Evolutionary conservation across 495 filamentous ascomycete genomes (phyloP), one percentile per base, ranked within the genome.

Genomic region (Pseudomonodictys pantanalensis): DNA sequence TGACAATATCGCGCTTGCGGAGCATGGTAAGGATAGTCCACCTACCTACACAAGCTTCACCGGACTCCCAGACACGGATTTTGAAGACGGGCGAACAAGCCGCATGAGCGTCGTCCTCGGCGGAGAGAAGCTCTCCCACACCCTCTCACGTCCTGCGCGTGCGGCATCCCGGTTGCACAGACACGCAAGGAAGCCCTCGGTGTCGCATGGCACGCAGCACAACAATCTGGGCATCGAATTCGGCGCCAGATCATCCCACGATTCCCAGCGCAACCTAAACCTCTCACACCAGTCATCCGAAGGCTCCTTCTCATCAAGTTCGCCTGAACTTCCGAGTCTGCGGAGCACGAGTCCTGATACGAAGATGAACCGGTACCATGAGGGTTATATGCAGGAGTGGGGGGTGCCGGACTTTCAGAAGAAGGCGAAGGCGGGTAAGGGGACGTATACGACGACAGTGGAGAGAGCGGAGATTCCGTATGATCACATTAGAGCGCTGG

Each of bases 401-500:
- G 62, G 39, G 46, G 29, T 47, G 41, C 62, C 62, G 26, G 50
- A 56, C 43, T 65, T 64, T 24, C 53, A 53, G 10, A 38, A 33
- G 24, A 35, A 17, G 15, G 47, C 32, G 12, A 39, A 30, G 18
- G 23, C 25, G 18, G 46, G 4, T 5, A 26, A 52, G 28, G 28
- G 12, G n/a, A 20, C 41, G 42, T 47, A 28, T 38, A 60, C 62
- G 44, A 59, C 62, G 45, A 65, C 56, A 30, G 56, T 65, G 23
- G 56, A 58, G 41, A 45, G 62, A 24, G 56, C 62, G 17, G 38
- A 52, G 47, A 54, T 52, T 3, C 56, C 62, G 38, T 61, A 26
- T 53, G 62, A 65, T 59, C 47, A 65, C 49, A 20, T 61, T 18
- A 57, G 38, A 49, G 61, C 38, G 29, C 7, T 56, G 55, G 61